phyloP scores from a whole-genome alignment of 2,329 filamentous ascomycete genomes.

The Myriangium duriaei region DNA sequence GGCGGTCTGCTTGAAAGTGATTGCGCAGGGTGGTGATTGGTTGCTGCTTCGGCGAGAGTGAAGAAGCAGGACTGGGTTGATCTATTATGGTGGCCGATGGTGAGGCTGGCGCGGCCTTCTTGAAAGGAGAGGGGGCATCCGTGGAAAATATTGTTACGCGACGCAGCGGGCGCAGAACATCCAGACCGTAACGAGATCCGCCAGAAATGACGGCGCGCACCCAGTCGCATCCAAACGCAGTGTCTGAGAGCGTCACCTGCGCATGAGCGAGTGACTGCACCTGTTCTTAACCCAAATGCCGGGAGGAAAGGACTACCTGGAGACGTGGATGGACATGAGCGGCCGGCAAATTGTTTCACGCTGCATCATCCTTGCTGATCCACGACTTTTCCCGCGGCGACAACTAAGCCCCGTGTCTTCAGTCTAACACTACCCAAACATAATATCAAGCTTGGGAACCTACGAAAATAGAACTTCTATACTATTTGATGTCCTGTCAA shows the following conservation, averaged over 20 bases:
- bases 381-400: no score
- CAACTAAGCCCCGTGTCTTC: no score
- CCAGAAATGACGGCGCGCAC: background rate
- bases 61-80: slow-evolving; percentile 7
- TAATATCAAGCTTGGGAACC: no score
- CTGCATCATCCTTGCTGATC: no score
- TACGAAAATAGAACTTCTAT: no score
- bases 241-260: background rate
- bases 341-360: no score
- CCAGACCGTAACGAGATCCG: background rate
- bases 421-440: no score
- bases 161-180: no score
- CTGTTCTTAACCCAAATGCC: background rate
- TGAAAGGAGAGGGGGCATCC: background rate
- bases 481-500: no score
- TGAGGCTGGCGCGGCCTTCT: background rate
- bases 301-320: background rate
- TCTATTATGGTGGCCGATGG: background rate
- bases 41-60: slow-evolving; percentile 1
- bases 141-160: no score
- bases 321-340: background rate
- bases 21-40: background rate
- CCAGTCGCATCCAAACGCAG: background rate
- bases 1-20: background rate
- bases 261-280: background rate